phyloP scores from a whole-genome alignment of 257 asterid species.

The Przewalskia tangutica region DNA sequence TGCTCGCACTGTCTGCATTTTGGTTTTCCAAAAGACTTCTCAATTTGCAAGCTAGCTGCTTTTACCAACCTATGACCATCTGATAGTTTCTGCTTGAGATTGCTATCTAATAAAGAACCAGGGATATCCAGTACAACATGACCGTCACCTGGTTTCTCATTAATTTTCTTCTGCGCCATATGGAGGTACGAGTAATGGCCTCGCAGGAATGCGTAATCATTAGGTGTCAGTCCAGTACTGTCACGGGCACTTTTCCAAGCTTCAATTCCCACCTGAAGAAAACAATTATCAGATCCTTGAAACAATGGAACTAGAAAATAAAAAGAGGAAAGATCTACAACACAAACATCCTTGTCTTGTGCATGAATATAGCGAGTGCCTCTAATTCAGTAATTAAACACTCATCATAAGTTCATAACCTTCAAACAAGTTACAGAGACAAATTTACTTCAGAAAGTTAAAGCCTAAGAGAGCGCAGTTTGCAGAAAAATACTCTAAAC shows the following conservation, averaged over 20 bases:
- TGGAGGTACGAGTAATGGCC: constrained; percentile 56
- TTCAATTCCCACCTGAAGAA: constrained; percentile 59
- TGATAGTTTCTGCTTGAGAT: constrained; percentile 18
- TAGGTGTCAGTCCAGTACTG: constrained; percentile 55
- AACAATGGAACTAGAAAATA: background rate
- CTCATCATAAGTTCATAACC: background rate
- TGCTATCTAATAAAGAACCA: constrained; percentile 7
- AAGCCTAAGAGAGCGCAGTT: background rate
- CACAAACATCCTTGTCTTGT: background rate
- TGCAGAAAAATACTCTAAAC: background rate
- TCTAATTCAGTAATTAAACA: background rate
- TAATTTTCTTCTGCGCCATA: constrained; percentile 50
- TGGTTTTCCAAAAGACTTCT: constrained; percentile 8
- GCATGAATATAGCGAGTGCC: background rate
- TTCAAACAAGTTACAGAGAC: background rate
- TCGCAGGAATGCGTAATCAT: constrained; percentile 59
- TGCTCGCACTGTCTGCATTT: constrained; percentile 29
- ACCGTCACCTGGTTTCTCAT: constrained; percentile 13
- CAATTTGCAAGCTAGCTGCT: constrained; percentile 19
- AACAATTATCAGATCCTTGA: background rate
- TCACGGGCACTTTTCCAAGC: constrained; percentile 66
- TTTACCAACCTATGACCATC: constrained; percentile 15
- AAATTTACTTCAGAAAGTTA: background rate
- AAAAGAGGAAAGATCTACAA: background rate
- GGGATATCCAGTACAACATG: constrained; percentile 50